Evolutionary conservation across 768 basidiomycete species (phyloP).

Genomic region (Trametes elegans): DNA sequence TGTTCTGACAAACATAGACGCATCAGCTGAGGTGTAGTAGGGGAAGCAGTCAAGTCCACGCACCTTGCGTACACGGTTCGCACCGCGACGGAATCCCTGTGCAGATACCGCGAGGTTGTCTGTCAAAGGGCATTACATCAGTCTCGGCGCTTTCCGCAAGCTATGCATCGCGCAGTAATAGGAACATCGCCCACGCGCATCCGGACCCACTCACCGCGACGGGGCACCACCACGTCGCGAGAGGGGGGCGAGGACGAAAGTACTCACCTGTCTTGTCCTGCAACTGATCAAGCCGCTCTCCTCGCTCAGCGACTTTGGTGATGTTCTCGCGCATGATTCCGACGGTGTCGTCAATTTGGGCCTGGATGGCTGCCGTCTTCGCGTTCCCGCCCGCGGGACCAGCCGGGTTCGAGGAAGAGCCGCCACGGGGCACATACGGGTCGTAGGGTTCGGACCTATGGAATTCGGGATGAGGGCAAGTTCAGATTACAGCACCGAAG

Average conservation of each 20-base stretch:
- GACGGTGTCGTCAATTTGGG: constrained; percentile 97
- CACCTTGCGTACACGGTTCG: constrained; percentile 96
- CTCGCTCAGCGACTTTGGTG: constrained; percentile 91
- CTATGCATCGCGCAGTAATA: not conserved
- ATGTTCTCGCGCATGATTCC: constrained; percentile 99
- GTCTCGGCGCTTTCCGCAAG: not conserved
- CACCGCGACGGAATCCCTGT: constrained; percentile 97
- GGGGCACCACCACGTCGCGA: not conserved
- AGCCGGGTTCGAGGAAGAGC: constrained; percentile 53
- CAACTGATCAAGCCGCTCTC: constrained; percentile 88
- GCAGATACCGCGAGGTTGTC: constrained; percentile 97
- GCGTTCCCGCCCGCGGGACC: constrained; percentile 55
- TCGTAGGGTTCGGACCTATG: constrained; percentile 96
- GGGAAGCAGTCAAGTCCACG: constrained; percentile 29
- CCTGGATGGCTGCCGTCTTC: constrained; percentile 93
- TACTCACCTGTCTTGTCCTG: constrained; percentile 97
- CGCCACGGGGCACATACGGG: constrained; percentile 91
- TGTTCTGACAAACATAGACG: constrained; percentile 53
- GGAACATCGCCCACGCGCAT: too few species aligned
- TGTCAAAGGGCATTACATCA: constrained; percentile 30
- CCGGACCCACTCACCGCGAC: too few species aligned
- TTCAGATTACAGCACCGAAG: constrained; percentile 7
- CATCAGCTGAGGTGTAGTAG: not conserved
- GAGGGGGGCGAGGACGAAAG: not conserved
- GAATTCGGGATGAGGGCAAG: not conserved